These are phyloP conservation scores for Eugenia klotzschiana DNA, from an alignment of 441 rosid species.

Conservation along the genomic window DNA sequence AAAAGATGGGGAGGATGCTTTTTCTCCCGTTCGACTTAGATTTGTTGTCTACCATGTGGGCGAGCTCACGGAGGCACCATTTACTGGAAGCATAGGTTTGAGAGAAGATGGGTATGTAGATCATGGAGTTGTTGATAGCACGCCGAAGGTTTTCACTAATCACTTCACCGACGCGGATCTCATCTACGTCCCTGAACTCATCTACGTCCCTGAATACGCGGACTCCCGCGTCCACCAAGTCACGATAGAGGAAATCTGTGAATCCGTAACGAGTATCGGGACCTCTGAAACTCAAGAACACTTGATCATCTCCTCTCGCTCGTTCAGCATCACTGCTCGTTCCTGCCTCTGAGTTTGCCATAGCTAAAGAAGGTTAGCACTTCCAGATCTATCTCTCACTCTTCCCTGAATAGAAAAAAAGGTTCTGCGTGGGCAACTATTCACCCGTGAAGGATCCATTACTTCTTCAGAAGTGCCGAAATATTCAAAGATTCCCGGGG, in stretches of 20 bases:
- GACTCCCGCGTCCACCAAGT: background rate
- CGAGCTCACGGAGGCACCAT: background rate
- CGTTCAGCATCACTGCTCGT: rapidly evolving
- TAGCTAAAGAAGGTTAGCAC: background rate
- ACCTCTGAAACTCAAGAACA: background rate
- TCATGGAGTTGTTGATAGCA: background rate
- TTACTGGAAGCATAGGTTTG: background rate
- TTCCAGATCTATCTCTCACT: background rate
- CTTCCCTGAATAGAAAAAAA: background rate
- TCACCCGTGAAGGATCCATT: too few species aligned
- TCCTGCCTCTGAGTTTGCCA: background rate
- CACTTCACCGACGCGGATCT: background rate
- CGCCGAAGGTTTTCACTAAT: background rate
- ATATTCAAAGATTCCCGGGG: too few species aligned
- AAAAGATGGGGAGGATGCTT: too few species aligned
- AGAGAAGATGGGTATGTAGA: background rate
- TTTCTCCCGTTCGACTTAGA: background rate
- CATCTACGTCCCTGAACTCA: background rate
- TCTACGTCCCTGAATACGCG: background rate
- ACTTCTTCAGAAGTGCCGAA: too few species aligned
- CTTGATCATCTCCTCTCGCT: background rate
- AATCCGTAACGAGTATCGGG: background rate
- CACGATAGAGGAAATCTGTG: background rate
- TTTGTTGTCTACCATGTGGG: background rate
- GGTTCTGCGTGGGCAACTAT: too few species aligned